Conservation (phyloP, 768 basidiomycete species). For the Leucosporidium scottii region DNA sequence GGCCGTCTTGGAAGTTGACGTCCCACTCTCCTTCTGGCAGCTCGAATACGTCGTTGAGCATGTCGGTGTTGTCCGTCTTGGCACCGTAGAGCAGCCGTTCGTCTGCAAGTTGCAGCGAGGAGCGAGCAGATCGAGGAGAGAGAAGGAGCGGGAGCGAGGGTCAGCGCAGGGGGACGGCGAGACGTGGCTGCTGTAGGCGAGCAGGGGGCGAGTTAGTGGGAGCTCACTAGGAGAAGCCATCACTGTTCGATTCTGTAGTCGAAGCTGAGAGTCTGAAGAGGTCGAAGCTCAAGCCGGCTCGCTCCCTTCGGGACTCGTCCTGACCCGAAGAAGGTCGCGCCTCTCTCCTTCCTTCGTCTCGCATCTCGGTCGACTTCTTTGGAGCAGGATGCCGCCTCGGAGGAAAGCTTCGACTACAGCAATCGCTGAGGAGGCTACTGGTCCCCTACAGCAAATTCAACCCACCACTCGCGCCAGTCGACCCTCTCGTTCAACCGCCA, state of each 20-base stretch:
- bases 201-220: neutral
- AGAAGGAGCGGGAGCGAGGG: too few species aligned
- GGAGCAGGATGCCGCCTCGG: neutral
- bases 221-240: slow-evolving; percentile 4
- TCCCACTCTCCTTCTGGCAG: slow-evolving; percentile 49
- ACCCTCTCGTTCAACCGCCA: neutral
- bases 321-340: too few species aligned
- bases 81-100: slow-evolving; percentile 67
- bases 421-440: neutral
- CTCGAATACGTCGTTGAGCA: slow-evolving; percentile 55
- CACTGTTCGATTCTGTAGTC: neutral
- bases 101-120: slow-evolving; percentile 47
- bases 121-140: too few species aligned
- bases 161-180: too few species aligned
- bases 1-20: slow-evolving; percentile 68
- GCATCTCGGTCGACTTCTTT: neutral
- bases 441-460: neutral
- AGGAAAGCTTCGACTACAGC: neutral
- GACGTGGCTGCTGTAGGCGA: too few species aligned
- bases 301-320: too few species aligned
- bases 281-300: too few species aligned
- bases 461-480: neutral
- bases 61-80: slow-evolving; percentile 62
- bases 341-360: neutral
- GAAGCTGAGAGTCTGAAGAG: neutral